Conservation (phyloP, 163 green algal species). For the Scenedesmus sp. region DNA sequence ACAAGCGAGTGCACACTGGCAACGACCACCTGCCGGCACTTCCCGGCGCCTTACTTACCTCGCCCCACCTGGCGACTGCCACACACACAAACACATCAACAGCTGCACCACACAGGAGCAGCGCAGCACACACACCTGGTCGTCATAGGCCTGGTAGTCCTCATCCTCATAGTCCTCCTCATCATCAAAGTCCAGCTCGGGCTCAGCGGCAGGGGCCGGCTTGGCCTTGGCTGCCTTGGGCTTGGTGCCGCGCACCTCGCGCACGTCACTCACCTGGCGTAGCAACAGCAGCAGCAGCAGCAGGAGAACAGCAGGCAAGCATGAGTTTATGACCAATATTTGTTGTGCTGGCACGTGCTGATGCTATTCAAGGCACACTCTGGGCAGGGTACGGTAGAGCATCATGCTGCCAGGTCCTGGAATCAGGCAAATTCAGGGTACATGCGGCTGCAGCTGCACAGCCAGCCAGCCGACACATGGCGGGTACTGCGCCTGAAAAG, state of each 20-base stretch:
- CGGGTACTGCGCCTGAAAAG: no score
- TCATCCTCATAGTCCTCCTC: constrained; percentile 21
- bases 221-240: constrained; percentile 18
- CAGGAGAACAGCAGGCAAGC: background rate
- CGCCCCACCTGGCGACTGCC: no score
- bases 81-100: background rate
- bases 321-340: background rate
- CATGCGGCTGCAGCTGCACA: no score
- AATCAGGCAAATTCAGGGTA: no score
- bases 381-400: no score
- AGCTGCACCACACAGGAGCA: background rate
- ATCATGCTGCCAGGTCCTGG: no score
- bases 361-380: no score
- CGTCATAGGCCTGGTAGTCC: background rate
- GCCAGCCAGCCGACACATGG: no score
- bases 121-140: background rate
- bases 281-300: background rate
- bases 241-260: background rate
- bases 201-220: background rate
- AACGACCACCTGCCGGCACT: no score
- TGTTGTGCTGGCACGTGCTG: background rate
- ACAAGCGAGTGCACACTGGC: no score
- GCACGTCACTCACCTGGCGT: constrained; percentile 15
- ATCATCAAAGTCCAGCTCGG: constrained; percentile 40
- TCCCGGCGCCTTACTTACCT: no score